Base-by-base conservation (phyloP, 225 moss, liverwort and hornwort genomes). In the Climacium dendroides region DNA sequence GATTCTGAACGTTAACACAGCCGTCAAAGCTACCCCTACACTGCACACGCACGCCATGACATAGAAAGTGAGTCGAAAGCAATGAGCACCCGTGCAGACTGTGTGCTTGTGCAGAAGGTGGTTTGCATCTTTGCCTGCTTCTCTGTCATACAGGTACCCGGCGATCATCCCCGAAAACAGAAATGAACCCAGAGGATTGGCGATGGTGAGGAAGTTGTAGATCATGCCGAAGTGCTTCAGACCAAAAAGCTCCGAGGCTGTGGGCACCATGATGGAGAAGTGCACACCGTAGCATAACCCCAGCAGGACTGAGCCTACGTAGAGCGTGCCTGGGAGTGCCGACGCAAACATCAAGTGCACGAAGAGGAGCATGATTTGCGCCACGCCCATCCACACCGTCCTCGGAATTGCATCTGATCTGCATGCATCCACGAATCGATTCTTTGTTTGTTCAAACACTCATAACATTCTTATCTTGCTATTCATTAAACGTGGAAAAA, bases 171-270 rank as follows among this genome's bases (percentile, higher is more conserved):
- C 98, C 7, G 97, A 98, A 78, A 97, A 96, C 23, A 98, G 83
- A 76, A 96, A 89, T 19, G 96, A 95, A 67, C 95, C 97, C 35
- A 97, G 80, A 11, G 96, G 97, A 63, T 82, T 92, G 53, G 91
- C 94, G 43, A 96, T 94, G 48, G 92, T 93, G 30, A 98, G 90
- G 74, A 93, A 95, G 48, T 98, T 97, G 94, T 97, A 97, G 41
- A 95, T 96, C 89, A 96, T 92, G 61, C 96, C 96, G 74, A 98
- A 97, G 85, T 96, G 91, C 34, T 89, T 91, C 35, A 97, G 91
- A 22, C 98, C 98, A 62, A 97, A 97, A 59, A 98, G 97, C 94
- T 98, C 97, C 16, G 98, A 98, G 9, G 98, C 96, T 26, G 95
- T 96, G 34, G 97, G 94, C 57, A 96, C 94, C 94, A 97, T 93